phyloP scores from a whole-genome alignment of 345 rosid genomes.

The Arabidopsis suecica region DNA sequence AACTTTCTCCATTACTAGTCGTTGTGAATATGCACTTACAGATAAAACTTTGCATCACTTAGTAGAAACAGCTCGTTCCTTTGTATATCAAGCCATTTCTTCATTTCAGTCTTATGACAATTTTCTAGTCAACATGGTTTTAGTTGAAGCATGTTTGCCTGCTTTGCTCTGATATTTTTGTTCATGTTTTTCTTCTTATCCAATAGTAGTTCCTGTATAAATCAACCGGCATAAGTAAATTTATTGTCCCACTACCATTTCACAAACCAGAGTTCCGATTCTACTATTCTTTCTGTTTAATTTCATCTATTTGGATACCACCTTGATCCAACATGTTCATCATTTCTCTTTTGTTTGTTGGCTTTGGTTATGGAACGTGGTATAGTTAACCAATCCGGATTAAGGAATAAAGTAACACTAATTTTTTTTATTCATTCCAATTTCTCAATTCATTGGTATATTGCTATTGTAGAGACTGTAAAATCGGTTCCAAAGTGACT shows the following conservation, averaged over 20 bases:
- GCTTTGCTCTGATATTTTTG: background rate
- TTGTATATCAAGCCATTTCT: conserved; percentile 35
- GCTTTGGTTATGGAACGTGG: background rate
- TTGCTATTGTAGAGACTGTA: conserved; percentile 15
- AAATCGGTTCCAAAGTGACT: background rate
- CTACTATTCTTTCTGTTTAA: background rate
- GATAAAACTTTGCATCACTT: conserved; percentile 25
- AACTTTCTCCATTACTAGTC: conserved; percentile 35
- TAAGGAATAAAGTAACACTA: background rate
- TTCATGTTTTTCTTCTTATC: conserved; percentile 8
- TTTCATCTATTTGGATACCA: background rate
- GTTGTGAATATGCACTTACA: conserved; percentile 37
- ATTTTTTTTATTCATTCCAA: background rate
- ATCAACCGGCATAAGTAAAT: background rate
- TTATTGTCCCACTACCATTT: background rate
- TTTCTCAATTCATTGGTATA: conserved; percentile 1
- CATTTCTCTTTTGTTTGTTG: conserved; percentile 1
- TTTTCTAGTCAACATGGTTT: conserved; percentile 17
- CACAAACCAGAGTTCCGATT: background rate
- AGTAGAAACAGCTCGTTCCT: conserved; percentile 37
- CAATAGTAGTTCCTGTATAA: background rate
- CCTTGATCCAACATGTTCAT: conserved; percentile 11
- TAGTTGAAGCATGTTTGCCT: conserved; percentile 12
- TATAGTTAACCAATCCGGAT: background rate
- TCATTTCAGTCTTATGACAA: conserved; percentile 26